Evolutionary conservation across 192 early-diverging fungal species (phyloP).

Genomic region (Piromyces sp.): DNA sequence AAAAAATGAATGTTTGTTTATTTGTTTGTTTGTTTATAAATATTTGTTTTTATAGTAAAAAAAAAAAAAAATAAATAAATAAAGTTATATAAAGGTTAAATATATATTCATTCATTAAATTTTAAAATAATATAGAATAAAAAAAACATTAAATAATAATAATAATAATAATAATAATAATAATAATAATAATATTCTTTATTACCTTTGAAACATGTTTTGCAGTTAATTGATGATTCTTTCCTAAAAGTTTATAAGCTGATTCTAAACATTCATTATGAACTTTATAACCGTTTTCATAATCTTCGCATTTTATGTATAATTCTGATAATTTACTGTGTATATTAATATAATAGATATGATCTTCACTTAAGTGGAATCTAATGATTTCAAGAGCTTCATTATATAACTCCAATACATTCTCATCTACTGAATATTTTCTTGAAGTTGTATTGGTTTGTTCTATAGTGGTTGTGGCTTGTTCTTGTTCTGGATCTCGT

Average conservation of each 20-base stretch:
- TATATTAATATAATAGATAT: neutral
- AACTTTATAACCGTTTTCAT: neutral
- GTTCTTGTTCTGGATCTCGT: neutral
- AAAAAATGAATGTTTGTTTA: too few species aligned
- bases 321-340: neutral
- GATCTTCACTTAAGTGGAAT: neutral
- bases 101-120: too few species aligned
- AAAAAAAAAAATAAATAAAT: too few species aligned
- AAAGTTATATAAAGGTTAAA: too few species aligned
- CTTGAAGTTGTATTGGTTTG: neutral
- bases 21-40: too few species aligned
- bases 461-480: neutral
- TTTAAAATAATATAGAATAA: too few species aligned
- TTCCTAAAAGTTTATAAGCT: neutral
- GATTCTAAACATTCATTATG: neutral
- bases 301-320: neutral
- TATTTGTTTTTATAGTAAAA: too few species aligned
- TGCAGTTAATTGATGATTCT: neutral
- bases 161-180: too few species aligned
- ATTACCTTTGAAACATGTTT: neutral
- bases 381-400: neutral
- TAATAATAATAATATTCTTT: too few species aligned
- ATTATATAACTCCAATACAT: neutral
- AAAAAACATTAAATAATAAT: too few species aligned
- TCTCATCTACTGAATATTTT: neutral